Evolutionary conservation across 371 early-diverging fungal genomes (phyloP).

Genomic region (Apophysomyces trapeziformis): DNA sequence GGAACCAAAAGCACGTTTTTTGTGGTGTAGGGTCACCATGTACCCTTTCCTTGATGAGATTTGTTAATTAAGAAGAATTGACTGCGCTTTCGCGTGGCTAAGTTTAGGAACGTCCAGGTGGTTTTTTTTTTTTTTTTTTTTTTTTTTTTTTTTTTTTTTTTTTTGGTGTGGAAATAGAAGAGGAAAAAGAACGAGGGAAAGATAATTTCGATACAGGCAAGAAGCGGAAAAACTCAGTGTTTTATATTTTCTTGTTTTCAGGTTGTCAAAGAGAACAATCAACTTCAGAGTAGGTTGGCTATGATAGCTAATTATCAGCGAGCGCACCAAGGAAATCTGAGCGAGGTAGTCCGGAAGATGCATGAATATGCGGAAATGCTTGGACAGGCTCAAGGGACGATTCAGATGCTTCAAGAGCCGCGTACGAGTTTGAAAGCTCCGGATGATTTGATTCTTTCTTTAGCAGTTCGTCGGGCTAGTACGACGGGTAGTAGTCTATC

Average conservation of each 20-base stretch:
- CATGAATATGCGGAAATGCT: slow-evolving; percentile 50
- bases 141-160: too few relatives aligned
- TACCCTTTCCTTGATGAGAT: too few relatives aligned
- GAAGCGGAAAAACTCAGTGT: background rate
- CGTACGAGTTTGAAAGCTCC: slow-evolving; percentile 9
- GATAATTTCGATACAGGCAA: background rate
- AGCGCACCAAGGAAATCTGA: slow-evolving; percentile 36
- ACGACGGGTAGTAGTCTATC: slow-evolving; percentile 10
- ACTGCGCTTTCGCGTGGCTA: too few relatives aligned
- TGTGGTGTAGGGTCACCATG: too few relatives aligned
- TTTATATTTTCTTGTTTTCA: slow-evolving; percentile 1
- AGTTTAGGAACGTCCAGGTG: too few relatives aligned
- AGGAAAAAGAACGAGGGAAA: background rate
- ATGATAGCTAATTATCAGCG: slow-evolving; percentile 35
- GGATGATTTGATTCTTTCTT: background rate
- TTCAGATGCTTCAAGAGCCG: slow-evolving; percentile 33
- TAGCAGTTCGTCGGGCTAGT: slow-evolving; percentile 22
- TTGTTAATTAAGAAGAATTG: too few relatives aligned
- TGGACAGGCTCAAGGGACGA: slow-evolving; percentile 47
- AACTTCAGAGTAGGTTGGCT: slow-evolving; percentile 35
- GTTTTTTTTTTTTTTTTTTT: too few relatives aligned
- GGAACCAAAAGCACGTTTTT: too few relatives aligned
- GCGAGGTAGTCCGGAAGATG: slow-evolving; percentile 39
- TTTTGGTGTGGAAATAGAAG: background rate
- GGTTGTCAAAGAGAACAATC: slow-evolving; percentile 43